Evolutionary conservation across 1,284 basidiomycete species (phyloP).

Genomic region (Malassezia sp.): DNA sequence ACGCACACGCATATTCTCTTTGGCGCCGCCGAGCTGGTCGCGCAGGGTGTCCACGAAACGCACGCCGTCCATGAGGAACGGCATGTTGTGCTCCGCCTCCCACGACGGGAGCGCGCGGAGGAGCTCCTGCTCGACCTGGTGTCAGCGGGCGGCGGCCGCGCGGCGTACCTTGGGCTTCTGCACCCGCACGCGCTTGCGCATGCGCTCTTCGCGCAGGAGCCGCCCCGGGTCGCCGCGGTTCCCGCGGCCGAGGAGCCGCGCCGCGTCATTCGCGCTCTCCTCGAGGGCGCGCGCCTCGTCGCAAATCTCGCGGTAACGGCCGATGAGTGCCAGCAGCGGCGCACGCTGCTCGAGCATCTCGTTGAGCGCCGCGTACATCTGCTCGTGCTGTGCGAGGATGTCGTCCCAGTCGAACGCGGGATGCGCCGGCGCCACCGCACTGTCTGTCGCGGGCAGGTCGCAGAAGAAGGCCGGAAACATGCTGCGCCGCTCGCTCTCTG

Average conservation of each 20-base stretch:
- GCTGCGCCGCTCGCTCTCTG: conserved; percentile 64
- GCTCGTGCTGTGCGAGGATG: conserved; percentile 72
- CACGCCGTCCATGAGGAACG: conserved; percentile 75
- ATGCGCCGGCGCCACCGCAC: conserved; percentile 6
- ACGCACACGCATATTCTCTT: too few species aligned
- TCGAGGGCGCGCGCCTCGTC: conserved; percentile 71
- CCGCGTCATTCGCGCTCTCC: conserved; percentile 57
- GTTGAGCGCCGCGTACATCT: conserved; percentile 67
- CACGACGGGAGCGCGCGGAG: conserved; percentile 67
- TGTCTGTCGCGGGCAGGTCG: conserved; percentile 17
- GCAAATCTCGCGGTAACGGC: conserved; percentile 82
- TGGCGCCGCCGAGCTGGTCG: conserved; percentile 28
- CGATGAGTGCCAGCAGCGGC: conserved; percentile 63
- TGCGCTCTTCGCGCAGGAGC: conserved; percentile 85
- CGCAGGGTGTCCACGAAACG: conserved; percentile 65
- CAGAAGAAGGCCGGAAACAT: conserved; percentile 26
- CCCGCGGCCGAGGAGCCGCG: conserved; percentile 51
- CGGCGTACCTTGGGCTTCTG: conserved; percentile 88
- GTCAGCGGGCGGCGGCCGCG: too few species aligned
- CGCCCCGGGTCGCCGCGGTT: conserved; percentile 51
- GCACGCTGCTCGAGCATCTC: conserved; percentile 68
- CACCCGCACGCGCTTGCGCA: conserved; percentile 85
- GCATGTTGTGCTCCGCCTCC: conserved; percentile 66
- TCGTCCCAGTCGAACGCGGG: conserved; percentile 28
- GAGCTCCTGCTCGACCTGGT: conserved; percentile 71